Conservation (phyloP, 2,329 filamentous ascomycete species). For the Clonostachys chloroleuca region DNA sequence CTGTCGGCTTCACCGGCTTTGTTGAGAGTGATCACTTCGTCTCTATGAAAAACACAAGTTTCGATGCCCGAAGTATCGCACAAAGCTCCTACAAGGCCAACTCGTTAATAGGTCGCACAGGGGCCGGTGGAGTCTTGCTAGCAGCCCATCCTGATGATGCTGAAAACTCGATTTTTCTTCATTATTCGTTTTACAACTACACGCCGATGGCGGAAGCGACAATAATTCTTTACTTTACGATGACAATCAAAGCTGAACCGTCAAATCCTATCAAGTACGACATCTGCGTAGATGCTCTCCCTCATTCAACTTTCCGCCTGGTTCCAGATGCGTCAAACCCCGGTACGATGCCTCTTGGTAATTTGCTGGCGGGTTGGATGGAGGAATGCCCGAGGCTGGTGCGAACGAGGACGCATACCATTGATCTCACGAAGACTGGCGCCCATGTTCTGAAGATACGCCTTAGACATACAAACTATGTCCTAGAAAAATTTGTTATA, state of each 20-base stretch:
- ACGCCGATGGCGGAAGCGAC: constrained; percentile 18
- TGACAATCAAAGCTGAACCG: constrained; percentile 46
- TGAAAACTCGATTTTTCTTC: constrained; percentile 12
- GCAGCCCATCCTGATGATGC: constrained; percentile 7
- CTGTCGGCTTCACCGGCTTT: constrained; percentile 8
- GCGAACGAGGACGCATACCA: constrained; percentile 38
- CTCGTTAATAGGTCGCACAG: constrained; percentile 18
- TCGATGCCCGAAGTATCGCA: constrained; percentile 16
- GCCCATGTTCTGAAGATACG: constrained; percentile 45
- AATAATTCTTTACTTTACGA: constrained; percentile 44
- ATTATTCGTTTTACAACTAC: constrained; percentile 23
- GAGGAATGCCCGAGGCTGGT: constrained; percentile 39
- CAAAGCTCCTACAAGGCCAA: constrained; percentile 18
- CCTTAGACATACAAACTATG: constrained; percentile 44
- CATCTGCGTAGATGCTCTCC: constrained; percentile 36
- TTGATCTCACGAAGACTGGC: constrained; percentile 27
- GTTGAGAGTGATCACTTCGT: constrained; percentile 7
- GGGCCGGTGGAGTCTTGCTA: constrained; percentile 28
- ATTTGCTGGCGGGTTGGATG: constrained; percentile 43
- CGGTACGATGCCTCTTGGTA: constrained; percentile 28
- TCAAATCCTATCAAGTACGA: constrained; percentile 44
- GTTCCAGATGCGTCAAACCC: constrained; percentile 35
- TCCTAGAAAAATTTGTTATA: constrained; percentile 52
- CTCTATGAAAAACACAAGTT: constrained; percentile 18
- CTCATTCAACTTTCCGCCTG: constrained; percentile 24